Evolutionary conservation across 805 yeast species (phyloP).

Genomic region (Danielia oregonensis): DNA sequence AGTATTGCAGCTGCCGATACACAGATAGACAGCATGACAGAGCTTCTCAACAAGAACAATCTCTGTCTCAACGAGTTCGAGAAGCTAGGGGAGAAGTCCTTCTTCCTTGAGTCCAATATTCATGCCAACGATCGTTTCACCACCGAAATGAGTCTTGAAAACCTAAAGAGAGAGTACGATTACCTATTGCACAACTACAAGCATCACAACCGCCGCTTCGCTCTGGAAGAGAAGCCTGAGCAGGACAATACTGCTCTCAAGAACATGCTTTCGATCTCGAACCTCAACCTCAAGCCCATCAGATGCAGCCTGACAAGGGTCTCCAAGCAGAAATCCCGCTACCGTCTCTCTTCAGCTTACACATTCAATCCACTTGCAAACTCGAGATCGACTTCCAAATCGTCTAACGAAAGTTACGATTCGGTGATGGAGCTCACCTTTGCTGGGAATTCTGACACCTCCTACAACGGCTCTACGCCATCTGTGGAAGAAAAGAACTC

Average conservation of each 20-base stretch:
- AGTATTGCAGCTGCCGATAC: constrained; percentile 24
- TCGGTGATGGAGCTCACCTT: constrained; percentile 2
- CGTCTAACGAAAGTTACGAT: constrained; percentile 1
- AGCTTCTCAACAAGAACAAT: constrained; percentile 21
- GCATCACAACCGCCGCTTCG: constrained; percentile 4
- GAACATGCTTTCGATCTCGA: constrained; percentile 29
- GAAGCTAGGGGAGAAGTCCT: constrained; percentile 29
- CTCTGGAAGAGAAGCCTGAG: constrained; percentile 1
- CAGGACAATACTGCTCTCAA: constrained; percentile 6
- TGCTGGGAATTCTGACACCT: too few species aligned
- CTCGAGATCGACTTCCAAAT: background rate
- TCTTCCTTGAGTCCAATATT: constrained; percentile 32
- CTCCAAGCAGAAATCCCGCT: constrained; percentile 38
- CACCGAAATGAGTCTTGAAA: constrained; percentile 28
- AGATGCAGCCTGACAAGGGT: constrained; percentile 29
- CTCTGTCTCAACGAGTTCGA: constrained; percentile 22
- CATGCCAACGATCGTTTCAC: constrained; percentile 29
- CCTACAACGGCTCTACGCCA: background rate
- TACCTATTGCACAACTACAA: constrained; percentile 19
- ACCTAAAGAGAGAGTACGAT: constrained; percentile 26
- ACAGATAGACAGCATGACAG: constrained; percentile 25
- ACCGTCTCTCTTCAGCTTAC: constrained; percentile 35
- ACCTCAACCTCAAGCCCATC: constrained; percentile 38
- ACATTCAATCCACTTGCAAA: constrained; percentile 30
- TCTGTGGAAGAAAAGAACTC: background rate